Conservation (phyloP, 176 grass and related monocot genomes). For the Alloteropsis semialata region DNA sequence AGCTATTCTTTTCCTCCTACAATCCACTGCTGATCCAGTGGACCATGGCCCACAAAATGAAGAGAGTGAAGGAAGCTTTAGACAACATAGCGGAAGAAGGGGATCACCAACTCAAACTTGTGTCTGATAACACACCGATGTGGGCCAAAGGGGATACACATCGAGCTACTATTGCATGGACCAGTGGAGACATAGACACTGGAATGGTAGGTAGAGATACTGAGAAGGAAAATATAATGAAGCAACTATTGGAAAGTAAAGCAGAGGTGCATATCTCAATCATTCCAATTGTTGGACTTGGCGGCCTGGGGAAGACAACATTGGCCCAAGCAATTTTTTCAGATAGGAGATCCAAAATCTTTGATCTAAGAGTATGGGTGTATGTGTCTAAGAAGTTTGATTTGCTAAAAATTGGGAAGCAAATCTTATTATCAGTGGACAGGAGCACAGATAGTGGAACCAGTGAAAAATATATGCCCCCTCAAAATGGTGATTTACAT, state of each 20-base stretch:
- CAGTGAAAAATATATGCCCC: too few relatives aligned
- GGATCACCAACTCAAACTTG: background rate
- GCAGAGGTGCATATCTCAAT: slow-evolving; percentile 15
- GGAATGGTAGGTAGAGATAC: slow-evolving; percentile 25
- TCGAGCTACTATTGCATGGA: background rate
- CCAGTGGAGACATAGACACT: background rate
- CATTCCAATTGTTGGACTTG: slow-evolving; percentile 46
- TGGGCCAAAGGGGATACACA: too few relatives aligned
- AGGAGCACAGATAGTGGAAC: too few relatives aligned
- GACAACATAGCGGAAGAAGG: background rate
- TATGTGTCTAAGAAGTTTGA: slow-evolving; percentile 33
- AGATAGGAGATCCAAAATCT: slow-evolving; percentile 23
- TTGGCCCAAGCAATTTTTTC: slow-evolving; percentile 36
- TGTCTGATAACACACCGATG: background rate
- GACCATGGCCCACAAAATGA: background rate
- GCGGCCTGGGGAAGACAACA: slow-evolving; percentile 51
- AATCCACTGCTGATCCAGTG: background rate
- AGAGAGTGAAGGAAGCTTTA: background rate
- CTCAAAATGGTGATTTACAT: background rate
- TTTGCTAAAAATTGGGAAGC: slow-evolving; percentile 11
- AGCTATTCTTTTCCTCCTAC: background rate
- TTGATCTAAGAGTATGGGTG: slow-evolving; percentile 31
- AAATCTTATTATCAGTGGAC: background rate
- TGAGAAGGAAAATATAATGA: slow-evolving; percentile 42
- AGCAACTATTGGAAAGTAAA: slow-evolving; percentile 7